phyloP scores from a whole-genome alignment of 768 basidiomycete genomes.

The Boletus vermiculosoides region DNA sequence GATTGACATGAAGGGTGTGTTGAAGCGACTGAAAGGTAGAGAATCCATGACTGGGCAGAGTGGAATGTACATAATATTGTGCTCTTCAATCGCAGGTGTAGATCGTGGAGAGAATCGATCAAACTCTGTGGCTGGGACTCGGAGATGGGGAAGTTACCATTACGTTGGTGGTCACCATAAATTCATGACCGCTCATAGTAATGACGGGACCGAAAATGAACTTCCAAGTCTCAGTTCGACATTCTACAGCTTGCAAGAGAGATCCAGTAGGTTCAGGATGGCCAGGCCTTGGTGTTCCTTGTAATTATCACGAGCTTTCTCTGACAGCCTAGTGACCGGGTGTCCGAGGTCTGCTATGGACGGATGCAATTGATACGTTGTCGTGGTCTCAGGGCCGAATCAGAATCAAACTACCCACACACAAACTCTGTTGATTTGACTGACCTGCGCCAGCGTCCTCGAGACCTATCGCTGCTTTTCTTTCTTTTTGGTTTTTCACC shows the following conservation, averaged over 20 bases:
- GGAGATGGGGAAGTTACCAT: background rate
- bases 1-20: background rate
- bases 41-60: background rate
- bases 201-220: background rate
- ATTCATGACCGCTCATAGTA: background rate
- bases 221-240: background rate
- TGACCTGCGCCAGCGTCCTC: slow-evolving; percentile 2
- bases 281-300: background rate
- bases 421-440: slow-evolving; percentile 14
- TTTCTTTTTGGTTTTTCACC: slow-evolving; percentile 17
- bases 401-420: slow-evolving; percentile 10
- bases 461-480: slow-evolving; percentile 7
- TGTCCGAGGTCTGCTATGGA: slow-evolving; percentile 16
- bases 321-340: background rate
- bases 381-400: slow-evolving; percentile 9
- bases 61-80: no score
- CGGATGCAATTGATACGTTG: slow-evolving; percentile 7
- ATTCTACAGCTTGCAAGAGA: background rate
- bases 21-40: background rate
- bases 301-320: background rate
- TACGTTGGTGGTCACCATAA: background rate
- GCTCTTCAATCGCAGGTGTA: background rate
- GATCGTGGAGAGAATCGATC: no score
- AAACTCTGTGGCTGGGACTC: no score
- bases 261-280: background rate